Evolutionary conservation across 129 eudicot genomes (phyloP).

Genomic region (Escallonia herrerae): DNA sequence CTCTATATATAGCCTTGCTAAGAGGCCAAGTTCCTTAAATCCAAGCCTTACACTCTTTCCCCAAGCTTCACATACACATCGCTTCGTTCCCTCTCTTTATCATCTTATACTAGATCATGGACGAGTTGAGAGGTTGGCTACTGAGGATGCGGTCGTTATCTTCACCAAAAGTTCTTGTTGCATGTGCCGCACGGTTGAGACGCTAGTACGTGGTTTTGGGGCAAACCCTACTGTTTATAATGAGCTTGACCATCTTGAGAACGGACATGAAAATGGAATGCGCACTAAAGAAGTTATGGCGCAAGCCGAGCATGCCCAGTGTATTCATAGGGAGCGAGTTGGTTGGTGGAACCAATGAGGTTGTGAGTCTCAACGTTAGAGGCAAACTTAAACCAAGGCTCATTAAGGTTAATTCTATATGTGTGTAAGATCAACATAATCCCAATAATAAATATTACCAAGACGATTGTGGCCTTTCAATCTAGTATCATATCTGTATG

Average conservation of each 20-base stretch:
- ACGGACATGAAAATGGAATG: slow-evolving; percentile 27
- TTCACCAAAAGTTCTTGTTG: slow-evolving; percentile 33
- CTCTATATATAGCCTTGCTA: no score
- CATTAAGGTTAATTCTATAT: slow-evolving; percentile 39
- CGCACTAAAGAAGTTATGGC: slow-evolving; percentile 24
- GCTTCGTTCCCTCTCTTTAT: no score
- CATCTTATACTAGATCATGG: no score
- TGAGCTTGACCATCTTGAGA: slow-evolving; percentile 36
- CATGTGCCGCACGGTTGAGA: slow-evolving; percentile 22
- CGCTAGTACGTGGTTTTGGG: slow-evolving; percentile 30
- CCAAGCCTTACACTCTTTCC: no score
- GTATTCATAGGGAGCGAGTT: slow-evolving; percentile 40
- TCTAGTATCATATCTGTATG: no score
- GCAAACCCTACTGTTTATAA: slow-evolving; percentile 27
- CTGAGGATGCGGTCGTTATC: no score
- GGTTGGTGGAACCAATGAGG: slow-evolving; percentile 40
- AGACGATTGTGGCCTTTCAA: no score
- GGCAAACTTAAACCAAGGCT: slow-evolving; percentile 27
- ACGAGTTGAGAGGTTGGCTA: no score
- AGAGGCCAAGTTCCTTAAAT: no score
- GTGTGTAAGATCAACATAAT: no score
- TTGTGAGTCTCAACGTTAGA: slow-evolving; percentile 33
- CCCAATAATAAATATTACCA: no score
- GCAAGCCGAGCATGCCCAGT: slow-evolving; percentile 30
- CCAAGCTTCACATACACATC: no score